These are phyloP conservation scores for Diaporthe ampelina DNA, from an alignment of 2,329 filamentous ascomycete species.

Conservation along the genomic window DNA sequence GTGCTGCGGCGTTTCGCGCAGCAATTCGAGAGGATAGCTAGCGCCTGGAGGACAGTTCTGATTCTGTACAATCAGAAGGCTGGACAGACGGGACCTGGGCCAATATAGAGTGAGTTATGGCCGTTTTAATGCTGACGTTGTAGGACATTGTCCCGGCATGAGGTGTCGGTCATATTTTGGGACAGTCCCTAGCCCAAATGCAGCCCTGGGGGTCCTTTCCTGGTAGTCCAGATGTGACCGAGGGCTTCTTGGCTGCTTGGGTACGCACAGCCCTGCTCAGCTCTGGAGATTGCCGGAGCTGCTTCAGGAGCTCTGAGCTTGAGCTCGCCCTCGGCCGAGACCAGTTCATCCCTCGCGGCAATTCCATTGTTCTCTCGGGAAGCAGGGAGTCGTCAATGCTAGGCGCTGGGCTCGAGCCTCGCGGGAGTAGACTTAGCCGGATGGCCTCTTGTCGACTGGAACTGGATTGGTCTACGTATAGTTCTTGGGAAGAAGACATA, in stretches of 20 bases:
- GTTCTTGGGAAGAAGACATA: no score
- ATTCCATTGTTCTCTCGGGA: slow-evolving; percentile 26
- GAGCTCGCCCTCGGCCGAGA: slow-evolving; percentile 2
- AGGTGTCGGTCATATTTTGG: slow-evolving; percentile 10
- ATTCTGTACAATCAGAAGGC: background rate
- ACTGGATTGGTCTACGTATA: no score
- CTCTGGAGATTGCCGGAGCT: background rate
- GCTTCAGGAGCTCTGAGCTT: background rate
- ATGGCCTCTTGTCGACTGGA: no score
- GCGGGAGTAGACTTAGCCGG: background rate
- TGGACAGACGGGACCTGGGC: background rate
- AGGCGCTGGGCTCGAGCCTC: background rate
- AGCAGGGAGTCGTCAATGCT: slow-evolving; percentile 10
- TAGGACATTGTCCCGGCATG: background rate
- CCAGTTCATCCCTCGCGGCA: background rate
- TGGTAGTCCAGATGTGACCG: background rate
- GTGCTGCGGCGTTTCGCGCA: background rate
- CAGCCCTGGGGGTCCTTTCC: slow-evolving; percentile 1
- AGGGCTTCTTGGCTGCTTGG: slow-evolving; percentile 8
- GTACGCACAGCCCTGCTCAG: slow-evolving; percentile 19
- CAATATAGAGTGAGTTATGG: background rate
- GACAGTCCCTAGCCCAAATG: slow-evolving; percentile 13
- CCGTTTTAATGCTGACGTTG: background rate
- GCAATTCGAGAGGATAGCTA: background rate
- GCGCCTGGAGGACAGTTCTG: background rate